Evolutionary conservation across 2,329 filamentous ascomycete species (phyloP), one percentile per base, ranked within the genome.

Genomic region (Ophiocordyceps camponoti-rufipedis): DNA sequence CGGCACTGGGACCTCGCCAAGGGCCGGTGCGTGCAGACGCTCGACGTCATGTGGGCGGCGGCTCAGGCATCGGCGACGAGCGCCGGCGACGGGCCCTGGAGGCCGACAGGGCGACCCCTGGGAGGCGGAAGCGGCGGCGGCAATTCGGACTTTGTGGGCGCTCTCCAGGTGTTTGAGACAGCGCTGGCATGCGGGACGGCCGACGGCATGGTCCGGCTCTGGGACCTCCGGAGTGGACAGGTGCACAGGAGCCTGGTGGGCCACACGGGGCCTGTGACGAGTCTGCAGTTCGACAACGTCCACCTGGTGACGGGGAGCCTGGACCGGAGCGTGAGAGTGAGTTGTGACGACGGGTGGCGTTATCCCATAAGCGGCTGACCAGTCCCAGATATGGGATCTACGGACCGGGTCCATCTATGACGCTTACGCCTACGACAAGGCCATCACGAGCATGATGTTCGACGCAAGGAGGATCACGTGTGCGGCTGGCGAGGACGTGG

Each of bases 1-100:
- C 80, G 91, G 41, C 91, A 98, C 61, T 98, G 91, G 91, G 91
- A 98, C 67, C 72, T 98, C 44, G 85, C 89, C 55, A 95, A 88
- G 60, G 91, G 91, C n/a, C 82, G 91, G 43, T 96, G 91, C 61
- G 85, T 98, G 45, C 91, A 98, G 64, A 98, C 91, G 3, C 70
- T 98, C 43, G 91, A 98, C 62, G 89, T 98, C 7, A 83, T 98
- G 60, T 98, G 91, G 91, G 91, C 91, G 10, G 88, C 91, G 5
- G 88, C 91, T 2, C 88, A 95, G 65, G 85, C 86, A 12, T 84
- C 80, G 10, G 77, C 80, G 38, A 80, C 75, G 46, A 72, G 72
- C 44, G 71, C 74, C 2, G 71, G 70, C 42, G 75, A 78, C 45
- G 68, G 67, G 44, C 64, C 67, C 48, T 96, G 88, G 88, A 75